Conservation (phyloP, 257 asterid species). For the Rauvolfia tetraphylla region DNA sequence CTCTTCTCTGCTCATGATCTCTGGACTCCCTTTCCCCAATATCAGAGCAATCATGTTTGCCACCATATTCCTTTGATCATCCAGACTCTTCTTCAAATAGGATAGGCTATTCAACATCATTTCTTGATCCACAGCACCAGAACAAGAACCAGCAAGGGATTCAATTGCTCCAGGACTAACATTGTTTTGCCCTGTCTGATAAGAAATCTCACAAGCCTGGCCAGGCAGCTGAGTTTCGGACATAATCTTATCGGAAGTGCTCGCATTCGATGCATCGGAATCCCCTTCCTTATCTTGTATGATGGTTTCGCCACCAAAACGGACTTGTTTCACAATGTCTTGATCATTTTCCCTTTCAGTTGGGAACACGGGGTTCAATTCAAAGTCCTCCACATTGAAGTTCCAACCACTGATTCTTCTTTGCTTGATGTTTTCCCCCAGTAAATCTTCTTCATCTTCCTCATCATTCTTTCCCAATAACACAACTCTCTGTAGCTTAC, state of each 20-base stretch:
- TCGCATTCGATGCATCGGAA: constrained; percentile 16
- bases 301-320: constrained; percentile 32
- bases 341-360: constrained; percentile 21
- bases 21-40: constrained; percentile 33
- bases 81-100: constrained; percentile 52
- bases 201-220: constrained; percentile 5
- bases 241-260: constrained; percentile 9
- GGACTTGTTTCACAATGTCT: constrained; percentile 24
- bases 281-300: constrained; percentile 27
- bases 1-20: constrained; percentile 37
- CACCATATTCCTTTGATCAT: constrained; percentile 49
- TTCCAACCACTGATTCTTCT: constrained; percentile 92
- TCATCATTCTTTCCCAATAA: constrained; percentile 20
- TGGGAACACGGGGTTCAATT: constrained; percentile 71
- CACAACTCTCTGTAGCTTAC: constrained; percentile 13
- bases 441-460: constrained; percentile 27
- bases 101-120: constrained; percentile 38
- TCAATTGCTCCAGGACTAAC: background rate
- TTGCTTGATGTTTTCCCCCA: constrained; percentile 34
- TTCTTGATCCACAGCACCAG: constrained; percentile 21
- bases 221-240: background rate
- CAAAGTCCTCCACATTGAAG: constrained; percentile 62
- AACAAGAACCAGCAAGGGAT: background rate
- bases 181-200: background rate
- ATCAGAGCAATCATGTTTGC: constrained; percentile 34